A percentile compares a stretch with the other conserved stretches of the same genome.
phyloP scores from a whole-genome alignment of 2,329 filamentous ascomycete genomes.

The Tolypocladium ovalisporum region DNA sequence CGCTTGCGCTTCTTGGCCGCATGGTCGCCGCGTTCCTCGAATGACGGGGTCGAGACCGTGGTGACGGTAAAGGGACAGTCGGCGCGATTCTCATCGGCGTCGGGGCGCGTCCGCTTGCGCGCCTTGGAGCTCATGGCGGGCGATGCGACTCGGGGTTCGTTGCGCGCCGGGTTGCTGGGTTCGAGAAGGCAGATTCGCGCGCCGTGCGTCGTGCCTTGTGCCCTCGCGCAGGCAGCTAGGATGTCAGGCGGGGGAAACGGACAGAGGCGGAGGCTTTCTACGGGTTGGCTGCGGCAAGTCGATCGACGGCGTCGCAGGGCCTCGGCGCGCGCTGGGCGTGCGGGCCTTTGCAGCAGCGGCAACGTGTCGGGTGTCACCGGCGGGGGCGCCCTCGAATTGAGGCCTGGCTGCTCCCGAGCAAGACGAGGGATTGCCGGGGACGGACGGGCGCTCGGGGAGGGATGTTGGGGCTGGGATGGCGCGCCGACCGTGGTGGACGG shows the following conservation, averaged over 20 bases:
- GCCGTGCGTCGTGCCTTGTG: background rate
- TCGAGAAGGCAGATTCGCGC: background rate
- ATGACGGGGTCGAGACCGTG: constrained; percentile 16
- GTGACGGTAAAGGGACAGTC: constrained; percentile 43
- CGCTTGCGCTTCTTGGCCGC: constrained; percentile 36
- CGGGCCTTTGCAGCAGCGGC: background rate
- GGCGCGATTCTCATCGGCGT: constrained; percentile 39
- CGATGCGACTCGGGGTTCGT: background rate
- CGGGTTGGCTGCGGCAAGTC: background rate
- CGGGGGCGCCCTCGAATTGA: background rate
- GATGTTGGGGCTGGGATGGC: background rate
- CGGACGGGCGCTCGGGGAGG: too few species aligned
- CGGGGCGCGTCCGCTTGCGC: constrained; percentile 40
- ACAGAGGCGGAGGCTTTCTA: background rate
- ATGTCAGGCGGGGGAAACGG: background rate
- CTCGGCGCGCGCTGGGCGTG: background rate
- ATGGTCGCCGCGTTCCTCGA: constrained; percentile 24
- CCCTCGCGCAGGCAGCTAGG: background rate
- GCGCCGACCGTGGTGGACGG: background rate
- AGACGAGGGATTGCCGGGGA: background rate
- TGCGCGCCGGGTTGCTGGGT: background rate
- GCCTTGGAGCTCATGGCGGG: constrained; percentile 18
- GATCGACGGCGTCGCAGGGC: background rate
- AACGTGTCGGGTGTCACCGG: background rate
- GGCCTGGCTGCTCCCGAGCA: background rate